Evolutionary conservation across 2,329 filamentous ascomycete genomes (phyloP).

Genomic region (Orbilia blumenaviensis): DNA sequence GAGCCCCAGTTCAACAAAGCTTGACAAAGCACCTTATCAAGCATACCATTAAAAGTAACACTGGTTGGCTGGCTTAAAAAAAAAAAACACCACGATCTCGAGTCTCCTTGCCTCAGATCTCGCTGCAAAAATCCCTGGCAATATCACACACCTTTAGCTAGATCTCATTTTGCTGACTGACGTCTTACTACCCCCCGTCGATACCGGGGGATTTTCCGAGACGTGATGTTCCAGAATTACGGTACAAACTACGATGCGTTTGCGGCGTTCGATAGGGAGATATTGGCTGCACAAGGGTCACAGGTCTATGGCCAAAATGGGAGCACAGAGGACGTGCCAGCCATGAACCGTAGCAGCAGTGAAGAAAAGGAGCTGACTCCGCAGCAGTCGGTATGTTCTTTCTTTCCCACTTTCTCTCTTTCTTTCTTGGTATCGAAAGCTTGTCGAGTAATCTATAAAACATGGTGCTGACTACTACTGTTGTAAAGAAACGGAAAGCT

Average conservation of each 20-base stretch:
- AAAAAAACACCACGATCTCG: background rate
- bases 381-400: constrained; percentile 61
- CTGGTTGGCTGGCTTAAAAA: too few relatives aligned
- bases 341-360: constrained; percentile 61
- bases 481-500: constrained; percentile 70
- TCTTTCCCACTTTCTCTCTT: constrained; percentile 16
- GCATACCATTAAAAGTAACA: constrained; percentile 7
- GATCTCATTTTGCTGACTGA: constrained; percentile 32
- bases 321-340: constrained; percentile 20
- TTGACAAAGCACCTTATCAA: constrained; percentile 26
- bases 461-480: constrained; percentile 60
- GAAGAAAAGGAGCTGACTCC: constrained; percentile 69
- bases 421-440: constrained; percentile 55
- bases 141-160: background rate
- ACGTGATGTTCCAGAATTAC: constrained; percentile 51
- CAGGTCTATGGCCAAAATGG: constrained; percentile 36
- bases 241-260: constrained; percentile 49
- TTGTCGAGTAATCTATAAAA: constrained; percentile 7
- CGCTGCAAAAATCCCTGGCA: background rate
- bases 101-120: constrained; percentile 9
- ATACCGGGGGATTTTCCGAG: constrained; percentile 30
- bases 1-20: background rate
- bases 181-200: constrained; percentile 12
- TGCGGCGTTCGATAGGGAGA: constrained; percentile 48
- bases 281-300: constrained; percentile 41